Percentiles rank a stretch among this genome's conserved stretches.
These are phyloP conservation scores for Aspergillus pseudonomiae DNA, from an alignment of 2,329 filamentous ascomycete species.

Conservation along the genomic window DNA sequence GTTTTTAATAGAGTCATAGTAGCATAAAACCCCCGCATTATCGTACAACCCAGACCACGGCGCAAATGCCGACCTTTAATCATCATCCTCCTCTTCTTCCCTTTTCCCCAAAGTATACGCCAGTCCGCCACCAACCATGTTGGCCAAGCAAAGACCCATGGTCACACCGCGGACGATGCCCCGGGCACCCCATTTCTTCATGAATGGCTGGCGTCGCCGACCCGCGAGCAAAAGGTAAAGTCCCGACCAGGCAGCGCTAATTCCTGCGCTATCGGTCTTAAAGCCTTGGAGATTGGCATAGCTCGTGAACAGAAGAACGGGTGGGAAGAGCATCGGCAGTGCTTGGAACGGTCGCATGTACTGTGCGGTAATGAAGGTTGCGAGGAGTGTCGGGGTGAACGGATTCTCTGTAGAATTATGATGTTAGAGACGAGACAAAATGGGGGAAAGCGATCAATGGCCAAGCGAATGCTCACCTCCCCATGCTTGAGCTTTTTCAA, in stretches of 20 bases:
- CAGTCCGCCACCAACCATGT: constrained; percentile 50
- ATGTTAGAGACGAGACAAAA: not conserved
- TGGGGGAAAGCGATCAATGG: constrained; percentile 7
- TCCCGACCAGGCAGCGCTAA: constrained; percentile 67
- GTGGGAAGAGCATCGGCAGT: constrained; percentile 69
- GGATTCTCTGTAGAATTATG: constrained; percentile 56
- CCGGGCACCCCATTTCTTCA: constrained; percentile 49
- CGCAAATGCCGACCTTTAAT: not conserved
- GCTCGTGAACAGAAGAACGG: constrained; percentile 65
- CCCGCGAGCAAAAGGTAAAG: constrained; percentile 66
- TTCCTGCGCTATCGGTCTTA: constrained; percentile 65
- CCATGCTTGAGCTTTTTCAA: constrained; percentile 45
- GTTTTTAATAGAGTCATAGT: not conserved
- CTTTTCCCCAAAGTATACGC: constrained; percentile 50
- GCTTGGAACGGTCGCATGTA: constrained; percentile 67
- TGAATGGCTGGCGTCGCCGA: constrained; percentile 54
- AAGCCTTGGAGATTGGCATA: constrained; percentile 67
- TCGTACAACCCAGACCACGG: not conserved
- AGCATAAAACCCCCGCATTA: not conserved
- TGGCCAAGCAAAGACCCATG: constrained; percentile 50
- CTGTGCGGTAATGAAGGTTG: constrained; percentile 67
- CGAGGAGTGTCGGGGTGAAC: constrained; percentile 65
- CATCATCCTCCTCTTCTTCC: constrained; percentile 38
- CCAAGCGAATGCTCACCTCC: constrained; percentile 39
- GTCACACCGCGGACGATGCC: constrained; percentile 50